Evolutionary conservation across 106 monocot genomes (phyloP), one percentile per base, ranked within the genome.

Genomic region (Dioscorea dumetorum): DNA sequence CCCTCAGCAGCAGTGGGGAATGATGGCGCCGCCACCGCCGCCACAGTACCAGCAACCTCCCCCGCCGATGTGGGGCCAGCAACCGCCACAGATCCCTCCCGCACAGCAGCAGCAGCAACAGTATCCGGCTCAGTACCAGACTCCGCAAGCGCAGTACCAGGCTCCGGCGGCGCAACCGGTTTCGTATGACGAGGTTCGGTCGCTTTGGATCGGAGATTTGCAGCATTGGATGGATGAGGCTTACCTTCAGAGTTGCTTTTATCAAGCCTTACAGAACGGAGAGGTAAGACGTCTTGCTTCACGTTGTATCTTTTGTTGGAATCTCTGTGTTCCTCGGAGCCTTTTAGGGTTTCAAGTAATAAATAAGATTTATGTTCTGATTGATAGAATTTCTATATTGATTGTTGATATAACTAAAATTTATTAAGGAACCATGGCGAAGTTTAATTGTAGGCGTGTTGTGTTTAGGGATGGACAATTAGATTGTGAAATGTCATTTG

Each of bases 201-300:
- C 85, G 18, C 85, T 92, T 4, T 92, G 91, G 91, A 85, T 92
- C 48, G 91, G 88, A 20, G 91, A 92, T 49, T 64, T 92, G 67
- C 91, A 85, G 80, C 80, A 85, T 34, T 92, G 91, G 91, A 92
- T 92, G 91, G 91, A 92, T 17, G 91, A 92, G 77, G 71, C 28
- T 17, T 92, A 88, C 62, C 22, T 92, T 11, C 58, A 71, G 24
- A 61, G 53, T 17, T 92, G 87, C 72, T 92, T 92, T 33, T 66
- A 66, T 17, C 69, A 62, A 12, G 41, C 41, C 41, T 41, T 41
- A 10, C 41, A 41, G 41, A 72, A 77, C 5, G 84, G 80, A 18
- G 88, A 88, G 88, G 91, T 90, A 23, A 8, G 18, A 11, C 33
- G 4, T 16, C 24, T 22, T 23, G 10, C 41, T 23, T n/a, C 6